Base-by-base conservation (phyloP, 1,139 yeast genomes). In the Scheffersomyces titani region DNA sequence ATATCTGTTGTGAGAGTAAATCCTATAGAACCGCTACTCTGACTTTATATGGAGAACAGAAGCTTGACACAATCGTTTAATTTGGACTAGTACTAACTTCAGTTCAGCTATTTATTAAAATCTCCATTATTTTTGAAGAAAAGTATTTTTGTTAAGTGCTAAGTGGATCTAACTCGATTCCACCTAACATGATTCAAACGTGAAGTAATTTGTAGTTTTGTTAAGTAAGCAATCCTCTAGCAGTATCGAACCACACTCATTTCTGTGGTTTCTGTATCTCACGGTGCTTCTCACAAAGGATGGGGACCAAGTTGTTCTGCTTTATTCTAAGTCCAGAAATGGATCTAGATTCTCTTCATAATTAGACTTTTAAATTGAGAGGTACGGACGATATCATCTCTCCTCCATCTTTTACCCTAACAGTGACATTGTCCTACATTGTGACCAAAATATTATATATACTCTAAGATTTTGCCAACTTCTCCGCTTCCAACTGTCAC, bases 1-100 rank as follows among this genome's bases (percentile, higher is more conserved):
- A 20, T 46, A 46, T 20, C 55, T 54, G 49, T 59, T 4, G 52
- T 63, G 66, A 63, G 24, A 49, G 57, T 45, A 63, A 63, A 50
- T 55, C 65, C 65, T 62, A 63, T 63, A 63, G 67, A 63, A 63
- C 67, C 67, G 67, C 67, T 63, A 63, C 67, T 59, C 67, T 63
- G 67, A 63, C 52, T 51, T 47, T 51, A 21, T 50, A 47, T 46
- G 40, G 40, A 30, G 40, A 30, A 30, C 13, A 30, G 40, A 30
- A 30, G 40, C 9, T 11, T 30, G 40, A 30, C 9, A 9, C 40
- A 7, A 11, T 16, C 9, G 2, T 30, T 30, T 11, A 30, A 9
- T 2, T 11, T 30, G 40, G 13, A 2, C 40, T 11, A 30, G 16
- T 30, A 30, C 40, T 30, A 30, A 30, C 40, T 11, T 30, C 16